Base-by-base conservation (phyloP, 257 asterid genomes). In the Salvia miltiorrhiza region DNA sequence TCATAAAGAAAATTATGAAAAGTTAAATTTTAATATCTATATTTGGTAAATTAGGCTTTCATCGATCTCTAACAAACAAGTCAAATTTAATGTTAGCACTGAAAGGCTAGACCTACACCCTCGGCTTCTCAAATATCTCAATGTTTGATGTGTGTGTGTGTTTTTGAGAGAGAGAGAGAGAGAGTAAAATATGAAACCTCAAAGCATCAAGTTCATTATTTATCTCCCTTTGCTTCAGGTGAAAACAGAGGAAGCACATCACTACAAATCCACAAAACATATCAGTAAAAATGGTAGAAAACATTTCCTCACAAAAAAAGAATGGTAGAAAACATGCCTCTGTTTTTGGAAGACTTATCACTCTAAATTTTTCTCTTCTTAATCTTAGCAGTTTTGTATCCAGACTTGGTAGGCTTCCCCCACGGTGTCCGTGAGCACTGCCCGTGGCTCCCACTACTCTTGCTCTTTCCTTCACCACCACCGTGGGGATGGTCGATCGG, bases 381-480 rank as follows among this genome's bases (percentile, higher is more conserved):
- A 2, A 78, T 88, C 4, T 83, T 78, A 2, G 89, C 90, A 41
- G 95, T 89, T 86, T 92, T 92, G 82, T 86, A 89, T 64, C 98
- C 98, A 72, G 83, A 40, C 73, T 92, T 89, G 9, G 96, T 87
- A 45, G 96, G 98, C 80, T 89, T 92, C 4, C 96, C 96, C 98
- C 92, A 92, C 0, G 96, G 96, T 1, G 96, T 80, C 56, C 81
- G 72, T 0, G 92, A 92, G 45, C 69, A 81, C 20, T 83, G 65
- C 12, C 97, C 95, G 13, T 73, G 86, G 49, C 84, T 84, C 48
- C 97, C 96, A 59, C 96, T 82, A 76, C 98, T 92, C 84, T 92
- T 92, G 71, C 96, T 92, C 86, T 74, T 89, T 60, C 96, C 97
- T 80, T 89, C 94, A 78, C 98, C 97, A 73, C 97, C 97, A 66